These are phyloP conservation scores for Luffa acutangula DNA, from an alignment of 306 rosid genomes.

Conservation along the genomic window DNA sequence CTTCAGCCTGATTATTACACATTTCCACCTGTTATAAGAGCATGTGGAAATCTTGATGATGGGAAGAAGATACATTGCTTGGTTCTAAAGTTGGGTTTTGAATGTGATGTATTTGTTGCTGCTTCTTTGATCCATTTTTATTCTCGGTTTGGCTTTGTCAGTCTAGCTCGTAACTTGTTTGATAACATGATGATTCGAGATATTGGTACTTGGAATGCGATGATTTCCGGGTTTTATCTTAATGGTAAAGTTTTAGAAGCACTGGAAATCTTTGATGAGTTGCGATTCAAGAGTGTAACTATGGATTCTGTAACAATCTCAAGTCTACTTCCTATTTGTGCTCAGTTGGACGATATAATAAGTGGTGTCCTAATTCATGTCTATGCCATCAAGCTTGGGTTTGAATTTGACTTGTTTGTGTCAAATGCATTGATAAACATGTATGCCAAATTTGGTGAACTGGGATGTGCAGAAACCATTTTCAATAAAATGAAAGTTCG, in stretches of 20 bases:
- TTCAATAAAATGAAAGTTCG: conserved; percentile 25
- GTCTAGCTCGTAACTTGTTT: conserved; percentile 21
- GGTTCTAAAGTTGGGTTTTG: conserved; percentile 38
- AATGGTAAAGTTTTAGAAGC: conserved; percentile 32
- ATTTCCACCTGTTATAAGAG: conserved; percentile 40
- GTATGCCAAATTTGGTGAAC: conserved; percentile 41
- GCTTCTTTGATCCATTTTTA: conserved; percentile 43
- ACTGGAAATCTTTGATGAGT: conserved; percentile 27
- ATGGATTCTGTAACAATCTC: conserved; percentile 36
- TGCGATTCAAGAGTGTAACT: conserved; percentile 28
- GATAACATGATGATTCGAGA: conserved; percentile 30
- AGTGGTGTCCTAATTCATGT: conserved; percentile 34
- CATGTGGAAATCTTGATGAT: conserved; percentile 25
- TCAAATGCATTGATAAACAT: conserved; percentile 41
- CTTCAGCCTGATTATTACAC: conserved; percentile 36
- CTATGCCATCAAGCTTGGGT: conserved; percentile 34
- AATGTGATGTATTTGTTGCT: conserved; percentile 36
- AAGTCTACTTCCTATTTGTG: conserved; percentile 35
- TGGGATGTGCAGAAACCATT: conserved; percentile 22
- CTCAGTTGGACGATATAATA: conserved; percentile 21
- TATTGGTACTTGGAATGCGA: conserved; percentile 41
- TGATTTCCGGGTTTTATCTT: conserved; percentile 42
- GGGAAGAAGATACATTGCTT: conserved; percentile 38
- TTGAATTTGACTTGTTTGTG: conserved; percentile 26
- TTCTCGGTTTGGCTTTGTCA: conserved; percentile 29